A percentile compares a stretch with the other conserved stretches of the same genome.
These are phyloP conservation scores for Xylariaceae sp. DNA, from an alignment of 2,329 filamentous ascomycete genomes.

Conservation along the genomic window DNA sequence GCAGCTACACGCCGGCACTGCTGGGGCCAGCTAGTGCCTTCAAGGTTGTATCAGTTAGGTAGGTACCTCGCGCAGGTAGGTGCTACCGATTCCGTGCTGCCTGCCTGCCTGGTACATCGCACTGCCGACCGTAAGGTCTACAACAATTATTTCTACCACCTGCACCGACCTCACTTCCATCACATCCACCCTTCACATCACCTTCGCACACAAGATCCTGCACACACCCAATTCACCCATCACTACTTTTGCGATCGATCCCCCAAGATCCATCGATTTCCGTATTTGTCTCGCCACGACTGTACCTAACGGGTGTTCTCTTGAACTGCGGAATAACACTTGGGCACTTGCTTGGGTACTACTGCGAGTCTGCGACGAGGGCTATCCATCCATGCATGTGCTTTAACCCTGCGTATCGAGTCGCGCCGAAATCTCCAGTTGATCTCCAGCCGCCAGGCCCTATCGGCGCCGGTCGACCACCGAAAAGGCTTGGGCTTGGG, in stretches of 20 bases:
- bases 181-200: too few relatives aligned
- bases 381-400: neutral
- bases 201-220: too few relatives aligned
- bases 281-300: constrained; percentile 2
- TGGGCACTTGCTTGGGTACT: constrained; percentile 1
- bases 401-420: constrained; percentile 6
- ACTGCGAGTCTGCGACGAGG: neutral
- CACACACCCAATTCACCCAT: too few relatives aligned
- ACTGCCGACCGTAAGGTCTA: too few relatives aligned
- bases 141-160: too few relatives aligned
- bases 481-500: constrained; percentile 6
- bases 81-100: too few relatives aligned
- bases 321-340: neutral
- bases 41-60: too few relatives aligned
- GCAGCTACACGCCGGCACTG: too few relatives aligned
- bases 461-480: constrained; percentile 11
- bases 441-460: constrained; percentile 1
- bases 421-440: constrained; percentile 5
- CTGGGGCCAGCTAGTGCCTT: too few relatives aligned
- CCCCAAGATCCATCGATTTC: neutral
- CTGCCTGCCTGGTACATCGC: too few relatives aligned
- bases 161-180: too few relatives aligned
- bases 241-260: neutral
- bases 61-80: too few relatives aligned
- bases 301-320: neutral